Base-by-base conservation (phyloP, 2,329 filamentous ascomycete species). In the Fusarium tupiense region DNA sequence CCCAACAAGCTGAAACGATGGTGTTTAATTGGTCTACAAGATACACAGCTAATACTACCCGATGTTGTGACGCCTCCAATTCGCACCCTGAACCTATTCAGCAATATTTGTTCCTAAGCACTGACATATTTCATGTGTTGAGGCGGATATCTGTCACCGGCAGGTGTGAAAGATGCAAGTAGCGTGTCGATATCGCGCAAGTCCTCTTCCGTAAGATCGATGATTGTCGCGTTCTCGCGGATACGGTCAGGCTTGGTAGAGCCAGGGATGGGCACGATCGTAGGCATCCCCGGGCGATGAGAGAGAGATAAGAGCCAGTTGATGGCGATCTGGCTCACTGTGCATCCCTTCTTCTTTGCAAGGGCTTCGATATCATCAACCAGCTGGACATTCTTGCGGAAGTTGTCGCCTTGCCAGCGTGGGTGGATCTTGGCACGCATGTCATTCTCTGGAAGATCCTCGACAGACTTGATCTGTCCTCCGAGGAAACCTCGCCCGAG, bases 241-340 rank as follows among this genome's bases (percentile, higher is more conserved):
- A 93, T 85, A 29, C 91, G 85, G 43, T 83, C 85, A 16, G 82
- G 83, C 9, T 85, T 89, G 2, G 88, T 89, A 14, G 91, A 88
- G 6, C 91, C 91, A 0, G 91, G 92, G 69, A 93, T 92, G 11
- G 91, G 91, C 58, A 93, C 88, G 69, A 93, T 88, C 22, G 77
- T 80, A 29, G 88, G 88, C 85, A 88, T 86, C 44, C 87, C 89
- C 11, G 87, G 84, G 41, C 83, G 84, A 59, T 82, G 83, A 47
- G 85, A 87, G 46, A 90, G 82, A 4, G 85, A 81, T 50, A 85
- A 76, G 6, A 90, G 82, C 91, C 92, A 95, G 58, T 86, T 87
- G 61, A 94, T 84, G 20, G 91, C 92, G 35, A 94, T 84, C 82
- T 94, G 92, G 3, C 87, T 86, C 8, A 88, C 79, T 2, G 90